Evolutionary conservation across 164 flowering plant species (phyloP), one percentile per base, ranked within the genome.

Genomic region (Pachysandra terminalis): DNA sequence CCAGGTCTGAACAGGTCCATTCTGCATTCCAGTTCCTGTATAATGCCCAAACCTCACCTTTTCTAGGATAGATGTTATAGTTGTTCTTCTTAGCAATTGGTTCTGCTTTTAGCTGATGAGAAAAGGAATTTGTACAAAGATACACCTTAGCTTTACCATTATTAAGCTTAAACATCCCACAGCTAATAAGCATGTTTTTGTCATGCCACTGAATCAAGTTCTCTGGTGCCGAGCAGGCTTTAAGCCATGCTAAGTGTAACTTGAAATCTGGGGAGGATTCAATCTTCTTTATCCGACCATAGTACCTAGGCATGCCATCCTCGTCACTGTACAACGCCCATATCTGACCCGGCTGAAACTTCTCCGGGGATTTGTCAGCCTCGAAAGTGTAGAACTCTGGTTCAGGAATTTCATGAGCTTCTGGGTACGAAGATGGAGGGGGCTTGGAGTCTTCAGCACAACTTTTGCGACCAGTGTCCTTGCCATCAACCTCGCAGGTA

Each of bases 241-340:
- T 62, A 41, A 89, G 84, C 90, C 91, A 81, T 27, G 62, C 61
- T 32, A 83, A 51, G 8, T 64, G 70, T 69, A 88, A 19, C 63
- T 68, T 64, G 48, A 81, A 60, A 45, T 58, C 75, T 15, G 84
- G 87, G 9, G 41, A 3, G 13, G 28, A 25, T 14, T 64, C 63
- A 22, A 89, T 62, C 59, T 73, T 77, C 53, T 54, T 72, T 27
- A 89, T 81, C 62, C 41, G 66, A 61, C 81, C 86, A 76, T 85
- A 88, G 74, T 75, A 81, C 75, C 81, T 86, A 27, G 96, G 93
- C 76, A 86, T 59, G 55, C 79, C 81, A 76, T 89, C 91, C 57
- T 79, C 79, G 17, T 83, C 84, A 68, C 86, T 53, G 67, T 84
- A 91, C 28, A 86, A 45, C n/a, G 96, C 85, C 97, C 97, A 91